These are phyloP conservation scores for Rhodotorula sphaerocarpa DNA, from an alignment of 768 basidiomycete species.

Conservation along the genomic window DNA sequence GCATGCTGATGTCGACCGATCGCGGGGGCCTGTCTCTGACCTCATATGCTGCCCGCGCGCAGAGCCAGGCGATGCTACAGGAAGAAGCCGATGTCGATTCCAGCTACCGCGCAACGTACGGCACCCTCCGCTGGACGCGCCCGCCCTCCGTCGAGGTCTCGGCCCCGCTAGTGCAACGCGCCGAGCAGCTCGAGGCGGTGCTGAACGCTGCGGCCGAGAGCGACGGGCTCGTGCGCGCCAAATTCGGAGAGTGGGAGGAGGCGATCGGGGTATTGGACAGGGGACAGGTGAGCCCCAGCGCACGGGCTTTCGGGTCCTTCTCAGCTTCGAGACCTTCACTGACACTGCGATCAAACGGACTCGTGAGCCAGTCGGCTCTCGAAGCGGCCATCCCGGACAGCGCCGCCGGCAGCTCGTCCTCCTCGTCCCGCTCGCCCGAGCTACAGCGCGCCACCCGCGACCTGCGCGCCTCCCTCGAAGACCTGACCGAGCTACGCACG, in stretches of 20 bases:
- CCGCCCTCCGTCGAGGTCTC: constrained; percentile 73
- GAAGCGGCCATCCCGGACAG: constrained; percentile 60
- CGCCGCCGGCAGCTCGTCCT: constrained; percentile 1
- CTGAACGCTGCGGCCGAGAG: constrained; percentile 64
- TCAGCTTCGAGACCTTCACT: background rate
- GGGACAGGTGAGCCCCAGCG: constrained; percentile 50
- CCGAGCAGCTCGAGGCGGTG: constrained; percentile 62
- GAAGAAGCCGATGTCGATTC: constrained; percentile 52
- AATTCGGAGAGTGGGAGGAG: constrained; percentile 83
- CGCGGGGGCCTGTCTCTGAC: too few species aligned
- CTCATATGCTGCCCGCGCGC: background rate
- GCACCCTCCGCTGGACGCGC: constrained; percentile 45
- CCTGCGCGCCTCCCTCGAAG: constrained; percentile 66
- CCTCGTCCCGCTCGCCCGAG: constrained; percentile 34
- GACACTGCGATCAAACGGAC: too few species aligned
- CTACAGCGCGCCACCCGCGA: background rate
- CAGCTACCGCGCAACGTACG: constrained; percentile 42
- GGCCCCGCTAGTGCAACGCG: constrained; percentile 60
- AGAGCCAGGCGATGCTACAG: constrained; percentile 88
- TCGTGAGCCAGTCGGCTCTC: constrained; percentile 61
- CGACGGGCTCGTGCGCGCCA: constrained; percentile 65
- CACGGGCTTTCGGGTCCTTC: background rate
- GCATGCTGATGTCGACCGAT: background rate
- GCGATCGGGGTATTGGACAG: constrained; percentile 62
- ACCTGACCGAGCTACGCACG: constrained; percentile 63